Conservation (phyloP, 2,329 filamentous ascomycete genomes). For the Macroventuria anomochaeta region DNA sequence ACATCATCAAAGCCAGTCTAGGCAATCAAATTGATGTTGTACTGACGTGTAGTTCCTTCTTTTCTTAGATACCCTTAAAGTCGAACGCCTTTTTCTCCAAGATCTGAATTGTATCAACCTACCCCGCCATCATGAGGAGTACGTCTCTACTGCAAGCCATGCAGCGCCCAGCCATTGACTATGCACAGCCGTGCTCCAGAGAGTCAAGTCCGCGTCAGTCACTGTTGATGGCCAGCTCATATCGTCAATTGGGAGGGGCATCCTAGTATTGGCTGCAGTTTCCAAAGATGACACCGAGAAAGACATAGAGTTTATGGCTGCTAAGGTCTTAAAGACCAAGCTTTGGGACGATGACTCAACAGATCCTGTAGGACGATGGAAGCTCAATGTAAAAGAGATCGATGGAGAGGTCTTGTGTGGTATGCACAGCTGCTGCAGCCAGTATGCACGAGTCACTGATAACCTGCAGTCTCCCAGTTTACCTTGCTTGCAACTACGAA, state of each 20-base stretch:
- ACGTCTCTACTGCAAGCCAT: slow-evolving; percentile 19
- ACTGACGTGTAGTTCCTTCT: slow-evolving; percentile 1
- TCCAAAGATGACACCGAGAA: slow-evolving; percentile 89
- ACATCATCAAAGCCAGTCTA: slow-evolving; percentile 5
- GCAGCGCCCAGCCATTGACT: slow-evolving; percentile 18
- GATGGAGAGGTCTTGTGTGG: slow-evolving; percentile 92
- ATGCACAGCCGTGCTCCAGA: slow-evolving; percentile 80
- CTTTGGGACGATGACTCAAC: slow-evolving; percentile 86
- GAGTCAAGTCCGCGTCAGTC: slow-evolving; percentile 93
- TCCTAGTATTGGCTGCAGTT: slow-evolving; percentile 90
- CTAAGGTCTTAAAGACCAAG: slow-evolving; percentile 87
- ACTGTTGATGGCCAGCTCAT: slow-evolving; percentile 90
- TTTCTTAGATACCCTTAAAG: not conserved
- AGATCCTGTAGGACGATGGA: slow-evolving; percentile 71
- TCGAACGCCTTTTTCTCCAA: no score
- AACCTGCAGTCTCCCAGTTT: slow-evolving; percentile 83
- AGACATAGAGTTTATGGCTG: slow-evolving; percentile 81
- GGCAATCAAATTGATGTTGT: slow-evolving; percentile 2
- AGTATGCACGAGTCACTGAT: not conserved
- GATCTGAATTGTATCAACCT: not conserved
- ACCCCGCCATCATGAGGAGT: slow-evolving; percentile 35
- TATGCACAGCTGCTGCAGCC: slow-evolving; percentile 52
- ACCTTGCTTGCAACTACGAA: slow-evolving; percentile 92
- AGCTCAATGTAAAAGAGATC: slow-evolving; percentile 85
- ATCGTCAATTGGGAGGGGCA: slow-evolving; percentile 86